These are phyloP conservation scores for Darksidea phi DNA, from an alignment of 495 filamentous ascomycete species.

Conservation along the genomic window DNA sequence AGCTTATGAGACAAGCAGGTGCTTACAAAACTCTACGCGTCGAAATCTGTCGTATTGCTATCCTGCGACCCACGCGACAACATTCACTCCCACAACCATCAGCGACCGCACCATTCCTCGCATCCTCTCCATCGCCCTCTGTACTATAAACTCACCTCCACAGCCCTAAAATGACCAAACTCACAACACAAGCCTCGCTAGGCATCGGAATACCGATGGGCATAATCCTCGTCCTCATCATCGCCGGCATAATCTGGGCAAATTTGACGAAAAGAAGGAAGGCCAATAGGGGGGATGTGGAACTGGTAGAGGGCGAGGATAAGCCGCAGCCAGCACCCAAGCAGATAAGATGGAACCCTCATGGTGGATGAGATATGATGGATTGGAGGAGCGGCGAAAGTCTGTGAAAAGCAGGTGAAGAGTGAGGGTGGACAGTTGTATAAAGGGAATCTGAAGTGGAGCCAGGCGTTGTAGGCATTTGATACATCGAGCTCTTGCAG, in stretches of 20 bases:
- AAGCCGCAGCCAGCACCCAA: neutral
- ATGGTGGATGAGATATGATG: no score
- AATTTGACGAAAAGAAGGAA: constrained; percentile 12
- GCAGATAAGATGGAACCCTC: constrained; percentile 14
- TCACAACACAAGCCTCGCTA: constrained; percentile 21
- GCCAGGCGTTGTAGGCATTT: no score
- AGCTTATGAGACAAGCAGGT: no score
- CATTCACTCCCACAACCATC: no score
- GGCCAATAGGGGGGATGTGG: neutral
- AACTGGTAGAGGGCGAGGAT: neutral
- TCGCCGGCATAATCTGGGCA: constrained; percentile 8
- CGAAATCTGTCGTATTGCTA: no score
- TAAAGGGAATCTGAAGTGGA: no score
- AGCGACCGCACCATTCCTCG: neutral
- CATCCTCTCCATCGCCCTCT: neutral
- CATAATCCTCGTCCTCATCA: constrained; percentile 11
- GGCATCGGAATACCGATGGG: constrained; percentile 26
- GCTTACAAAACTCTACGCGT: no score
- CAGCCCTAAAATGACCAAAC: neutral
- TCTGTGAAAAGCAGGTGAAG: no score
- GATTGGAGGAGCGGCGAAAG: no score
- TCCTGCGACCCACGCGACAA: no score
- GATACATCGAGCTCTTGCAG: no score
- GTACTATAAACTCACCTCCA: neutral
- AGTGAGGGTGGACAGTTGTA: no score